Conservation (phyloP, 2,329 filamentous ascomycete genomes). For the Tolypocladium ophioglossoides region DNA sequence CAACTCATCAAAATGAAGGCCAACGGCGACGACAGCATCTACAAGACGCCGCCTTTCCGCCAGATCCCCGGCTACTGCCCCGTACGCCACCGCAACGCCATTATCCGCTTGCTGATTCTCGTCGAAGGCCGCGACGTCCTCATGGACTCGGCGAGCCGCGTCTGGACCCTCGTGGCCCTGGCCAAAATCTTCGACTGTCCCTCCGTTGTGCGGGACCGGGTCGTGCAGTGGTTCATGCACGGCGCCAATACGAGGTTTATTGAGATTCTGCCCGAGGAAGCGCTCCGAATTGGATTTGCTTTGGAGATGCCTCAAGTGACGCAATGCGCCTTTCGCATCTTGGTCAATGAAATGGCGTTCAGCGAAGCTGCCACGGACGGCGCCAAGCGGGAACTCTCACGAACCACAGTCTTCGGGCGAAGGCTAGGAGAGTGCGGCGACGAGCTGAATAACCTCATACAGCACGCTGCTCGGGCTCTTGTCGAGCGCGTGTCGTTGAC, state of each 20-base stretch:
- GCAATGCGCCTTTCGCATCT: conserved; percentile 42
- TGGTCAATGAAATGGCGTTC: conserved; percentile 53
- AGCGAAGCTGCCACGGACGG: conserved; percentile 19
- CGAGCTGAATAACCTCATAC: conserved; percentile 43
- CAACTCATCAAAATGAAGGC: conserved; percentile 13
- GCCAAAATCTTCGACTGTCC: conserved; percentile 47
- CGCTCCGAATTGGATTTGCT: conserved; percentile 44
- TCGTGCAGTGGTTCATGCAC: conserved; percentile 49
- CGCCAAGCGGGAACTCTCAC: not conserved
- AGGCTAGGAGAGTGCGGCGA: conserved; percentile 37
- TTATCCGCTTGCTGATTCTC: conserved; percentile 51
- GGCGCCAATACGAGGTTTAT: conserved; percentile 46
- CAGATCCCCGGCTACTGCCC: conserved; percentile 50
- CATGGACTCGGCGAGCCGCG: conserved; percentile 53
- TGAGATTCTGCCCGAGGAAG: conserved; percentile 51
- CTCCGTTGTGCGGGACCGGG: conserved; percentile 32
- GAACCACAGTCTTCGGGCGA: conserved; percentile 33
- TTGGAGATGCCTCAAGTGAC: conserved; percentile 32
- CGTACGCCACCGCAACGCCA: conserved; percentile 49
- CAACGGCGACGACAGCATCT: conserved; percentile 6
- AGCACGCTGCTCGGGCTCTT: conserved; percentile 46
- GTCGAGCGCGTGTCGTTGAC: conserved; percentile 30
- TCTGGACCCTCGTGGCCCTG: conserved; percentile 56
- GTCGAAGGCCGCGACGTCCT: conserved; percentile 43
- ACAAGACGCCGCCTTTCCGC: conserved; percentile 19